A percentile compares a stretch with the other conserved stretches of the same genome.
Conservation (phyloP, 129 eudicot species). For the Helianthus tuberosus region DNA sequence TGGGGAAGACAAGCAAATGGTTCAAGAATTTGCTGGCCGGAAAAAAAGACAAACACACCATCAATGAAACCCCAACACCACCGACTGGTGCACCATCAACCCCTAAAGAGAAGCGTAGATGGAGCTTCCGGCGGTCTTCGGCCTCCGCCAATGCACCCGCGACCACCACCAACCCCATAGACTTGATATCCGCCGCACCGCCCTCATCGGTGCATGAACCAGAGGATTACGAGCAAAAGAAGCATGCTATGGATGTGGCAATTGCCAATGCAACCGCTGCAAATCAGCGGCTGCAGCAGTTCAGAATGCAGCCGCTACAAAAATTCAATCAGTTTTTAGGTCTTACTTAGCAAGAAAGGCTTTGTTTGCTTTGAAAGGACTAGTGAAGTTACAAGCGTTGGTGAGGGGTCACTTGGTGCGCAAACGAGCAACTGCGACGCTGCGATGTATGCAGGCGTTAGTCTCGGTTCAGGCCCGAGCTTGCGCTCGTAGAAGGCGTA, state of each 20-base stretch:
- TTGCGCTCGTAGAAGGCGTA: constrained; percentile 63
- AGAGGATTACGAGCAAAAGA: constrained; percentile 50
- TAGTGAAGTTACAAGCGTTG: constrained; percentile 89
- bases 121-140: constrained; percentile 94
- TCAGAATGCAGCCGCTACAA: constrained; percentile 70
- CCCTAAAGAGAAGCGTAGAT: constrained; percentile 81
- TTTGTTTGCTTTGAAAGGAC: constrained; percentile 77
- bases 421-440: constrained; percentile 80
- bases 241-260: constrained; percentile 52
- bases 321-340: constrained; percentile 75
- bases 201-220: constrained; percentile 34
- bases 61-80: constrained; percentile 43
- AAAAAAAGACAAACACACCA: constrained; percentile 54
- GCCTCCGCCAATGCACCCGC: constrained; percentile 43
- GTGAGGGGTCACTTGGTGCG: constrained; percentile 92
- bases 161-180: constrained; percentile 31
- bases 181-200: constrained; percentile 30
- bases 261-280: constrained; percentile 59
- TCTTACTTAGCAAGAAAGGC: constrained; percentile 93
- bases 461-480: constrained; percentile 81
- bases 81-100: constrained; percentile 53
- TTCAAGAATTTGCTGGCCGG: constrained; percentile 67
- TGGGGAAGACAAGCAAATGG: constrained; percentile 95
- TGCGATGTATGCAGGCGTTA: constrained; percentile 89
- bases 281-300: constrained; percentile 59